phyloP scores from a whole-genome alignment of 345 rosid genomes.

The Populus nigra region DNA sequence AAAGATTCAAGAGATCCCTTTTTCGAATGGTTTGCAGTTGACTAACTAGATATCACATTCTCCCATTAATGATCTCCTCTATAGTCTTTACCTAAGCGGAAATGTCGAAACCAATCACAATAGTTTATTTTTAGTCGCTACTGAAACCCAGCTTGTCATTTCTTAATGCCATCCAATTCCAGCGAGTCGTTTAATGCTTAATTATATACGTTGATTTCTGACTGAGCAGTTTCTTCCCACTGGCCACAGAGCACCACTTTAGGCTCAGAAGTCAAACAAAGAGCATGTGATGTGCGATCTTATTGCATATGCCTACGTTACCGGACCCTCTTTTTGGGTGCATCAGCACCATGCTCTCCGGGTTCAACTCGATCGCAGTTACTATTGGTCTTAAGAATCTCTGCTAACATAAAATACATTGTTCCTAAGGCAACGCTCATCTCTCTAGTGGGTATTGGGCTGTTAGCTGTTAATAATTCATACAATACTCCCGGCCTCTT shows the following conservation, averaged over 20 bases:
- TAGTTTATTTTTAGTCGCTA: neutral
- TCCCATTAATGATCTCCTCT: neutral
- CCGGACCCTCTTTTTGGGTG: neutral
- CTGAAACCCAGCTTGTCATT: neutral
- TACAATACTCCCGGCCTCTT: neutral
- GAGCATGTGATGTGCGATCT: neutral
- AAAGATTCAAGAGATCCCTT: too few relatives aligned
- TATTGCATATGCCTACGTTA: neutral
- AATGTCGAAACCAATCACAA: conserved; percentile 10
- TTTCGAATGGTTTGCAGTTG: conserved; percentile 16
- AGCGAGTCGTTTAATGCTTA: neutral
- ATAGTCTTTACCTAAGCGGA: neutral
- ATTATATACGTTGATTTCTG: neutral
- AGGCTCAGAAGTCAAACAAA: neutral
- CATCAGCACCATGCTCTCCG: neutral
- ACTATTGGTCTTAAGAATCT: too few relatives aligned
- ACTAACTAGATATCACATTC: neutral
- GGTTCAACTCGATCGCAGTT: neutral
- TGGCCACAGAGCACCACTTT: neutral
- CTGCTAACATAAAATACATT: too few relatives aligned
- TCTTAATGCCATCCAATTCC: neutral
- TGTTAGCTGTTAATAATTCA: too few relatives aligned
- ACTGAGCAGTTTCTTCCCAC: neutral
- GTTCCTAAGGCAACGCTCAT: too few relatives aligned
- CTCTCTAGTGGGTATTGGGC: too few relatives aligned